Evolutionary conservation across 2,329 filamentous ascomycete genomes (phyloP).

Genomic region (Dothistroma pini): DNA sequence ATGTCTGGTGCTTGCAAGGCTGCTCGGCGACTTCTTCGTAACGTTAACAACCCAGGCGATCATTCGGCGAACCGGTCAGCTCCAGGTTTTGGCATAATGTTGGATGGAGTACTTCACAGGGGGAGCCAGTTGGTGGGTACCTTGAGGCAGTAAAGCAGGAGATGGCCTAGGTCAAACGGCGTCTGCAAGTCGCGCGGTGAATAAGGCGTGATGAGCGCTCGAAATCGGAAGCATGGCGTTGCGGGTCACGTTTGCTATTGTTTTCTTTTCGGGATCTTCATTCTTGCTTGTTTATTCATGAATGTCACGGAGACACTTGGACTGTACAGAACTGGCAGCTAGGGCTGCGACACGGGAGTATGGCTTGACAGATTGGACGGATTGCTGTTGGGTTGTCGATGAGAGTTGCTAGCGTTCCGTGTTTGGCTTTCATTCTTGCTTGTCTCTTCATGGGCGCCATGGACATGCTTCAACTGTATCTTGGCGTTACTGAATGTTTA

Average conservation of each 20-base stretch:
- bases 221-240: too few relatives aligned
- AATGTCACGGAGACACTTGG: neutral
- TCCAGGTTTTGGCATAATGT: neutral
- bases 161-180: too few relatives aligned
- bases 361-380: neutral
- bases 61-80: neutral
- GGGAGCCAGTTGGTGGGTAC: too few relatives aligned
- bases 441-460: too few relatives aligned
- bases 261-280: neutral
- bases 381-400: neutral
- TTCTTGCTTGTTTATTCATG: neutral
- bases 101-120: neutral
- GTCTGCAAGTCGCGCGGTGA: too few relatives aligned
- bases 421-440: too few relatives aligned
- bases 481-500: neutral
- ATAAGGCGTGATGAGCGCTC: too few relatives aligned
- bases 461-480: too few relatives aligned
- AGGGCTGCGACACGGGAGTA: neutral
- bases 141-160: too few relatives aligned
- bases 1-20: too few relatives aligned
- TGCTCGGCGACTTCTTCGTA: neutral
- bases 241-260: neutral
- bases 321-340: neutral
- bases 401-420: neutral
- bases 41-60: neutral